Evolutionary conservation across 805 yeast species (phyloP), one percentile per base, ranked within the genome.

Genomic region (Nakazawaea molendinolei): DNA sequence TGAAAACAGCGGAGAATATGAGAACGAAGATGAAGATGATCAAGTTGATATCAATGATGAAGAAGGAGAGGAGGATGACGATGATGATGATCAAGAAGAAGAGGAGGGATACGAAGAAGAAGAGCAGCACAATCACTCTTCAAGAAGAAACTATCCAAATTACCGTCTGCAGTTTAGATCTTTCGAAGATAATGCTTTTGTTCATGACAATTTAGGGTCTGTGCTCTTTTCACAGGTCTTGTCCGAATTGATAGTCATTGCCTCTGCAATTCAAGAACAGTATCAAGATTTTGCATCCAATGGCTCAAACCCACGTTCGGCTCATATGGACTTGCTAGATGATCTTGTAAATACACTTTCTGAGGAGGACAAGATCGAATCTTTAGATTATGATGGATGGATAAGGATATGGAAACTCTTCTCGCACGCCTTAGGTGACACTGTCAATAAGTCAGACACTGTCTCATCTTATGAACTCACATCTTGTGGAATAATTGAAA

Each of bases 401-500:
- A 20, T 37, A 2, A 34, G 34, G 3, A 12, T 63, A 6, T 67
- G 79, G 76, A 29, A 49, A 3, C 49, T 52, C 28, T 52, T 76
- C 4, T 56, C 55, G 9, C 36, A 42, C 5, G 51, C 62, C 1
- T 46, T 71, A 18, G 60, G 63, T 12, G 45, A 43, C 14, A 50
- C 51, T 1, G 37, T 23, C 3, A 30, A 39, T 2, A 36, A 28
- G 17, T 21, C 29, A 3, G 41, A 41, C 4, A 32, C 43, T 2
- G 60, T 82, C 5, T 84, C 95, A 0, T 79, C 89, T 40, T 85
- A 77, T 58, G 95, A 86, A 51, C 60, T 87, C 23, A 65, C 78
- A 5, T 69, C 81, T 2, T 81, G 87, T 2, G 87, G 87, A 0
- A 53, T 84, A 5, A 65, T 81, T 6, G 61, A 63, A 5, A 47